Evolutionary conservation across 106 monocot species (phyloP).

Genomic region (Agapanthus africanus): DNA sequence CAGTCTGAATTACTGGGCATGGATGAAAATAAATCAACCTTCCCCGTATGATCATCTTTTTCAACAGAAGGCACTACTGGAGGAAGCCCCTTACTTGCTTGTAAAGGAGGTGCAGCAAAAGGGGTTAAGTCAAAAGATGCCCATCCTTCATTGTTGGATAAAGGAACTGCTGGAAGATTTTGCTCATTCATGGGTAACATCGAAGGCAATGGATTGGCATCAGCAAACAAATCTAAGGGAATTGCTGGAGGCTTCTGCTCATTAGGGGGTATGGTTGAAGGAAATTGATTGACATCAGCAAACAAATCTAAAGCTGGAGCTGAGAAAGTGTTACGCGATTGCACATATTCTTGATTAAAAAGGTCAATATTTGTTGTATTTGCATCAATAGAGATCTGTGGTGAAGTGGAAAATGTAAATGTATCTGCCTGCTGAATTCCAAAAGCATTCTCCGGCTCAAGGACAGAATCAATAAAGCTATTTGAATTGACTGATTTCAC

Average conservation of each 20-base stretch:
- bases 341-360: conserved; percentile 25
- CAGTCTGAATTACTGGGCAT: conserved; percentile 12
- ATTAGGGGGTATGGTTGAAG: conserved; percentile 13
- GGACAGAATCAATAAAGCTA: conserved; percentile 35
- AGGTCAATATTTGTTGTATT: conserved; percentile 15
- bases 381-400: conserved; percentile 19
- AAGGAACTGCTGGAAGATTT: conserved; percentile 7
- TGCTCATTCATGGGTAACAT: conserved; percentile 12
- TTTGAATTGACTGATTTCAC: conserved; percentile 35
- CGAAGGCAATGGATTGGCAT: conserved; percentile 28
- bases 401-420: conserved; percentile 12
- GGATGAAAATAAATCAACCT: conserved; percentile 16
- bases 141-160: conserved; percentile 55
- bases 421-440: conserved; percentile 11
- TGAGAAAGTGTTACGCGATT: conserved; percentile 22
- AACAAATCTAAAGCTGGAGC: conserved; percentile 48
- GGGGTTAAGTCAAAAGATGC: conserved; percentile 71
- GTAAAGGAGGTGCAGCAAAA: conserved; percentile 12
- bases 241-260: conserved; percentile 9
- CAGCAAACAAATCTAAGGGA: no score
- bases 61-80: conserved; percentile 13
- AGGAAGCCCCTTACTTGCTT: conserved; percentile 12
- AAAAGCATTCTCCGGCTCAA: conserved; percentile 21
- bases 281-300: conserved; percentile 28
- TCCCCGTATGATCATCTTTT: conserved; percentile 10